Conservation (phyloP, 352 stramenopile species). For the Phytophthora rubi region DNA sequence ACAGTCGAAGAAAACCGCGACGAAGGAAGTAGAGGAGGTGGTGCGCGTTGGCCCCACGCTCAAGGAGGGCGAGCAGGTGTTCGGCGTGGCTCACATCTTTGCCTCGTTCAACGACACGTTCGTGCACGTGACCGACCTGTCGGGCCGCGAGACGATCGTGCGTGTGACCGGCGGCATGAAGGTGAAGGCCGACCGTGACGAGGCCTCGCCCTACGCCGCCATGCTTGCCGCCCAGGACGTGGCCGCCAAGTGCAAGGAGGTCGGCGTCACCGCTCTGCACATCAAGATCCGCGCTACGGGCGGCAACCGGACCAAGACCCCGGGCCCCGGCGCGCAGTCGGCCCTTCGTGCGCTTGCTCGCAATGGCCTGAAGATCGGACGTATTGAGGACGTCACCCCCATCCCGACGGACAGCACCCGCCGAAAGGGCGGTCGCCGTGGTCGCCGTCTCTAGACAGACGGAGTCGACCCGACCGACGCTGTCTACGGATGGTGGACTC, state of each 20-base stretch:
- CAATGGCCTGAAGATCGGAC: constrained; percentile 99
- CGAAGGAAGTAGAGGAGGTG: constrained; percentile 93
- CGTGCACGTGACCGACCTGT: constrained; percentile 99
- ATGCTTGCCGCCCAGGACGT: constrained; percentile 99
- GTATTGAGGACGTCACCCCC: constrained; percentile 99
- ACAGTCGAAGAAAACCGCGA: constrained; percentile 87
- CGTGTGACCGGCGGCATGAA: constrained; percentile 99
- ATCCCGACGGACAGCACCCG: constrained; percentile 99
- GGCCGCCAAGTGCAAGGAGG: constrained; percentile 96
- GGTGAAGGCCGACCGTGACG: constrained; percentile 99
- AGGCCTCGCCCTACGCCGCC: constrained; percentile 99
- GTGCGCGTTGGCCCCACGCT: constrained; percentile 93
- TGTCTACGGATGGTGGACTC: not conserved
- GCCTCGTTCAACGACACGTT: constrained; percentile 99
- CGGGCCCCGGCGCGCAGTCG: constrained; percentile 98
- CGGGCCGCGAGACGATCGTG: constrained; percentile 98
- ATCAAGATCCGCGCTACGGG: constrained; percentile 99
- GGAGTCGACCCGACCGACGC: constrained; percentile 8
- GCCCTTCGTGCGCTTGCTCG: constrained; percentile 98
- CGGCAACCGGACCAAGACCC: constrained; percentile 98
- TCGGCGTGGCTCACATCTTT: constrained; percentile 99
- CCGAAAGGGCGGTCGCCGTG: constrained; percentile 98
- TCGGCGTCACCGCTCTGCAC: constrained; percentile 99
- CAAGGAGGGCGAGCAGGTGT: constrained; percentile 98
- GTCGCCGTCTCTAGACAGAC: constrained; percentile 97